Evolutionary conservation across 768 basidiomycete species (phyloP), one percentile per base, ranked within the genome.

Genomic region (Psilocybe azurescens): DNA sequence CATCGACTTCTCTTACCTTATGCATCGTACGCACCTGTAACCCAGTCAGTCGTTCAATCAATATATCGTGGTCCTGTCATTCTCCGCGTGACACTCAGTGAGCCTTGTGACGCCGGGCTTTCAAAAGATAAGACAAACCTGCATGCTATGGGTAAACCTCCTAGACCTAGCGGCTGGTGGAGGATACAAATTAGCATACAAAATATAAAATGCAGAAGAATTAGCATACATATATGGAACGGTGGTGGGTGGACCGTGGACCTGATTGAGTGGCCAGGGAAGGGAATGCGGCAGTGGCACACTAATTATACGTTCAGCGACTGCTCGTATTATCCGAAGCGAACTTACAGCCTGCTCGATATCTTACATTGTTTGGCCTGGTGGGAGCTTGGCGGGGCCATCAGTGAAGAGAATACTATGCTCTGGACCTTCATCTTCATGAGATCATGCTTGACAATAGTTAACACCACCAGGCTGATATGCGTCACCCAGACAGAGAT

Each of bases 111-210:
- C 20, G 20, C 20, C 20, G 20, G 20, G 20, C 20, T 1, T 20
- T 20, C 20, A 20, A 20, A 20, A 20, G 20, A 20, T 5, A 28
- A 50, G 48, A 10, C 48, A 18, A 50, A 50, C 78, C 62, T 65
- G 29, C 80, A 80, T 33, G 73, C 69, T 18, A 54, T 24, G 16
- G 13, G 33, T 7, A 36, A 16, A 6, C 10, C 44, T 44, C 49
- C 29, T 44, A 56, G 14, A 38, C 18, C 18, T 56, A 38, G 18
- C 38, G 54, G n/a, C 54, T 56, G 28, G 18, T 39, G 5, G 39
- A 3, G 20, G 13, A 30, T 18, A 11, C 8, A 24, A 16, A 3
- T 24, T 59, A 47, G 63, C 67, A 53, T 70, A 41, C 20, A 13
- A n/a, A 7, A 18, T 46, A 4, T 3, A 8, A 4, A 16, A 24